Conservation (phyloP, 1,284 basidiomycete genomes). For the Fomitopsis pinicola region DNA sequence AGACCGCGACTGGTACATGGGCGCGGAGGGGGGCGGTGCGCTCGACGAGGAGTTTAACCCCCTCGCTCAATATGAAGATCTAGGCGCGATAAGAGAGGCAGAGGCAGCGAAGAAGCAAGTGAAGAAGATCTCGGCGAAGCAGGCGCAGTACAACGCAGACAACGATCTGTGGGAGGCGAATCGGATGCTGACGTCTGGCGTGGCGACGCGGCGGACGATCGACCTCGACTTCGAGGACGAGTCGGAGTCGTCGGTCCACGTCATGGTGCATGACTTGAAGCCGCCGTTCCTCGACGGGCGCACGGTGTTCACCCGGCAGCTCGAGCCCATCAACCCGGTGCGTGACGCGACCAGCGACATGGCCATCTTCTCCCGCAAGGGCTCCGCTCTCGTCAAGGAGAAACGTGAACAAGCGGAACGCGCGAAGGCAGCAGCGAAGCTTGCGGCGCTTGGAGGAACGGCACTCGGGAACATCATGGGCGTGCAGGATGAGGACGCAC, state of each 20-base stretch:
- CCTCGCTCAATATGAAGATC: conserved; percentile 86
- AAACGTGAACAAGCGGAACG: conserved; percentile 95
- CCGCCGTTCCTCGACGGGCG: conserved; percentile 98
- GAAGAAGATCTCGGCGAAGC: conserved; percentile 85
- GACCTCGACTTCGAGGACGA: conserved; percentile 94
- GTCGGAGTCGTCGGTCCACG: conserved; percentile 92
- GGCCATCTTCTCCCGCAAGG: conserved; percentile 95
- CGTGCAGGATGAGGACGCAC: conserved; percentile 91
- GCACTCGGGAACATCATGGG: conserved; percentile 96
- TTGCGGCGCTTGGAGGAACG: conserved; percentile 90
- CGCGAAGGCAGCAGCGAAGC: conserved; percentile 92
- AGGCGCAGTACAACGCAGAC: conserved; percentile 96
- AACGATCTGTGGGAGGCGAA: conserved; percentile 99
- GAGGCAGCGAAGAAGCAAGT: conserved; percentile 80
- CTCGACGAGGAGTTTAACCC: conserved; percentile 91
- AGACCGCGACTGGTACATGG: conserved; percentile 93
- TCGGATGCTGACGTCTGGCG: conserved; percentile 93
- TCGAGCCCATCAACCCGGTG: conserved; percentile 97
- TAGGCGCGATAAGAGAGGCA: conserved; percentile 67
- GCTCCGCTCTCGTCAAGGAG: conserved; percentile 89
- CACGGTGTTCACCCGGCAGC: conserved; percentile 93
- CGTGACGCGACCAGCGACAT: conserved; percentile 92
- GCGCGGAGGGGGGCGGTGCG: conserved; percentile 77
- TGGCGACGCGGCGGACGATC: conserved; percentile 80
- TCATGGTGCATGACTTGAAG: conserved; percentile 95